Evolutionary conservation across 176 grass and related monocot genomes (phyloP).

Genomic region (Echinochloa phyllopogon): DNA sequence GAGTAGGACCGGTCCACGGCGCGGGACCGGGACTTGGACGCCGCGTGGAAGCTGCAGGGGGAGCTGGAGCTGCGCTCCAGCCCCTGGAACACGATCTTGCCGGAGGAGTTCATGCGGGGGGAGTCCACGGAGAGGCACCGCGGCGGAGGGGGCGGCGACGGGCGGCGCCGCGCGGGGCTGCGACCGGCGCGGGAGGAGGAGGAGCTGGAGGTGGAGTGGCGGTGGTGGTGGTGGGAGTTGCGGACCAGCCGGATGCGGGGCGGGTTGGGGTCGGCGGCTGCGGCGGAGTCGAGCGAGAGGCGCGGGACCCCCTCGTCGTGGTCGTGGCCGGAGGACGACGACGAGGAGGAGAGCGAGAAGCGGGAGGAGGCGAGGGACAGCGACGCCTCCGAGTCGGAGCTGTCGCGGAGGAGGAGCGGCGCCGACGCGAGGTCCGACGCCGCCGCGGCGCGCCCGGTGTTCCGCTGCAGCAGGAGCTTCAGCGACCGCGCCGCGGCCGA

Average conservation of each 20-base stretch:
- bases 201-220: constrained; percentile 29
- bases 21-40: constrained; percentile 52
- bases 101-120: constrained; percentile 89
- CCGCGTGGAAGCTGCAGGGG: constrained; percentile 74
- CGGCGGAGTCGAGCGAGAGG: constrained; percentile 79
- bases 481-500: constrained; percentile 53
- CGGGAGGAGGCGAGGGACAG: constrained; percentile 74
- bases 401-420: constrained; percentile 82
- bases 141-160: constrained; percentile 15
- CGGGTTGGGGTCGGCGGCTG: constrained; percentile 42
- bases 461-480: constrained; percentile 78
- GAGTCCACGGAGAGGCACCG: constrained; percentile 58
- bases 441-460: constrained; percentile 29
- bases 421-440: constrained; percentile 51
- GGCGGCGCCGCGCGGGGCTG: constrained; percentile 37
- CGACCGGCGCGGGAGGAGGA: constrained; percentile 29
- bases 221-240: constrained; percentile 32
- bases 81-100: constrained; percentile 93
- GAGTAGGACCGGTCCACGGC: constrained; percentile 85
- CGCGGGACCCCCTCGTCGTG: constrained; percentile 80
- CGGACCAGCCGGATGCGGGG: constrained; percentile 62
- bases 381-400: constrained; percentile 73
- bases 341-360: constrained; percentile 79
- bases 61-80: constrained; percentile 92
- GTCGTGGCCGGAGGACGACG: constrained; percentile 69